Percentiles rank a stretch among this genome's conserved stretches.
Evolutionary conservation across 1,139 yeast genomes (phyloP).

Genomic region (Saccharomyces pastorianus): DNA sequence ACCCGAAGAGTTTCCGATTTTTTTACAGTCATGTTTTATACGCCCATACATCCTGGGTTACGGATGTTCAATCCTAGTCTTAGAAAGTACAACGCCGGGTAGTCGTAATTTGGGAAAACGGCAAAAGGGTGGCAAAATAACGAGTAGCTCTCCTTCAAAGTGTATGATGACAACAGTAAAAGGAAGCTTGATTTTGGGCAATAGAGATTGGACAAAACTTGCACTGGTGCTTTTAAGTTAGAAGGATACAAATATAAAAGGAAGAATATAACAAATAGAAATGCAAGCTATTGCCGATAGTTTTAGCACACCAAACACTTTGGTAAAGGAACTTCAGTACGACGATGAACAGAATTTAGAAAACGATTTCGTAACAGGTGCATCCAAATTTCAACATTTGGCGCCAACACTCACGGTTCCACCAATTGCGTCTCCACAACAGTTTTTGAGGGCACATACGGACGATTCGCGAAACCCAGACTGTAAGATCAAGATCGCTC

Average conservation of each 20-base stretch:
- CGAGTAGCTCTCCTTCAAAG: neutral
- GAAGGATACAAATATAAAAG: neutral
- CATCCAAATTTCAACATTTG: conserved; percentile 25
- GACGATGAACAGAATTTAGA: conserved; percentile 31
- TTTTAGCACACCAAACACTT: conserved; percentile 17
- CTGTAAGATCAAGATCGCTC: conserved; percentile 92
- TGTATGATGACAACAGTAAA: neutral
- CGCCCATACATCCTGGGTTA: too few relatives aligned
- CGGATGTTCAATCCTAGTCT: too few relatives aligned
- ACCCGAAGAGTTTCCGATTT: too few relatives aligned
- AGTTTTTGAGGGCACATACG: conserved; percentile 92
- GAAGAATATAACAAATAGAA: neutral
- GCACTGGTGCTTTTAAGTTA: too few relatives aligned
- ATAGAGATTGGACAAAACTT: too few relatives aligned
- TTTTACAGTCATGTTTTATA: too few relatives aligned
- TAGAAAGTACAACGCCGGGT: too few relatives aligned
- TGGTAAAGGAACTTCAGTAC: conserved; percentile 23
- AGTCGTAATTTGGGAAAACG: neutral
- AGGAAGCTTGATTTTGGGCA: too few relatives aligned
- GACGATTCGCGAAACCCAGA: conserved; percentile 90
- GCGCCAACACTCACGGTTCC: conserved; percentile 69
- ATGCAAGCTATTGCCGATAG: conserved; percentile 32
- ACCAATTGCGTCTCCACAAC: conserved; percentile 87
- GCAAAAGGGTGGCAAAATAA: conserved; percentile 8
- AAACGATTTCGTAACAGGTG: conserved; percentile 32